phyloP scores from a whole-genome alignment of 2,329 filamentous ascomycete species.

The Fusarium tupiense region DNA sequence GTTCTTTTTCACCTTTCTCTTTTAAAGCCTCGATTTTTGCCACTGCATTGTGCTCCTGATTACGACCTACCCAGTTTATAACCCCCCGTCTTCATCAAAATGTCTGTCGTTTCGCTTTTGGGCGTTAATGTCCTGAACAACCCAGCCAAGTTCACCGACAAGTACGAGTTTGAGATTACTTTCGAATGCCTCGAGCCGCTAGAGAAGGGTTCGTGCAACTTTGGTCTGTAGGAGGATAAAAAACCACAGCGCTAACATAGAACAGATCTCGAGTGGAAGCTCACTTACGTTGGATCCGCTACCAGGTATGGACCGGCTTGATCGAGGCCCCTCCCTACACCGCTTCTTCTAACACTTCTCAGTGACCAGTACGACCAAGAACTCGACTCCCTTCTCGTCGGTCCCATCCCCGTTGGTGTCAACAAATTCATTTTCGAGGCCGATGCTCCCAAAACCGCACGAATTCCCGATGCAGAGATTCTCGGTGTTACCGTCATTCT shows the following conservation, averaged over 20 bases:
- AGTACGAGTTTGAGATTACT: slow-evolving; percentile 98
- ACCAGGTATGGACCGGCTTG: slow-evolving; percentile 76
- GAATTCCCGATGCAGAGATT: slow-evolving; percentile 94
- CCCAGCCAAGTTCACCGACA: slow-evolving; percentile 89
- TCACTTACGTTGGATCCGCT: slow-evolving; percentile 98
- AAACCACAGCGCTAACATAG: slow-evolving; percentile 28
- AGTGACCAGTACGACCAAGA: slow-evolving; percentile 98
- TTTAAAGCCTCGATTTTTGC: background rate
- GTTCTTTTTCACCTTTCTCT: background rate
- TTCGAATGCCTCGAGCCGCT: slow-evolving; percentile 97
- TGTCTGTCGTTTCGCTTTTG: slow-evolving; percentile 96
- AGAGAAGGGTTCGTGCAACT: slow-evolving; percentile 76
- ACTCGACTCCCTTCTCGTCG: slow-evolving; percentile 94
- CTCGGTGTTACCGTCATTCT: slow-evolving; percentile 97
- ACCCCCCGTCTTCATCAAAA: slow-evolving; percentile 52
- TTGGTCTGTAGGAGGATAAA: background rate
- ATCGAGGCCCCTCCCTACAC: slow-evolving; percentile 17
- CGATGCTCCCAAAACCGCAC: slow-evolving; percentile 86
- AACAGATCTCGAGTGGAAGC: slow-evolving; percentile 96
- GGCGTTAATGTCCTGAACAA: slow-evolving; percentile 98
- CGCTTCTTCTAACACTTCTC: slow-evolving; percentile 35
- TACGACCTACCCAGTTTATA: background rate
- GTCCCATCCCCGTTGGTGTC: slow-evolving; percentile 95
- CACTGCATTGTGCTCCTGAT: slow-evolving; percentile 2
- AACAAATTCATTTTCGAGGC: slow-evolving; percentile 99